Evolutionary conservation across 768 basidiomycete genomes (phyloP).

Genomic region (Boletus patriciae): DNA sequence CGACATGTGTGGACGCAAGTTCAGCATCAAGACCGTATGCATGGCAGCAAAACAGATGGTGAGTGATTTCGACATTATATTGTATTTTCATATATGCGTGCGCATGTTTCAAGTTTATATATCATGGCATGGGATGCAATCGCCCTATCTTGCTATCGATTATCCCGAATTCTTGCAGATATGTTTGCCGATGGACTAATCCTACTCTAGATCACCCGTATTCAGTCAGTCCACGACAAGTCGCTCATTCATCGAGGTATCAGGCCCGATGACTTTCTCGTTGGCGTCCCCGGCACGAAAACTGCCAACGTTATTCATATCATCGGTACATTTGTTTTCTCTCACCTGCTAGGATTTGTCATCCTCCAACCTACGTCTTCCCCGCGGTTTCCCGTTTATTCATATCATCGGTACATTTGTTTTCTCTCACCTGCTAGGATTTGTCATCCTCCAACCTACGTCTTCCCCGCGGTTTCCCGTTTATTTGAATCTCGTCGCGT

Average conservation of each 20-base stretch:
- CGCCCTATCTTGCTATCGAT: background rate
- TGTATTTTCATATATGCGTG: conserved; percentile 1
- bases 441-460: conserved; percentile 7
- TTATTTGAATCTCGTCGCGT: background rate
- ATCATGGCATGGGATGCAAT: too few species aligned
- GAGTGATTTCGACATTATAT: conserved; percentile 24
- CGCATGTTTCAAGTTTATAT: too few species aligned
- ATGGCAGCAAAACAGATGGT: conserved; percentile 99
- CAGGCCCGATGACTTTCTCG: conserved; percentile 98
- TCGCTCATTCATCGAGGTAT: conserved; percentile 98
- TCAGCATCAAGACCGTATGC: conserved; percentile 96
- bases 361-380: conserved; percentile 2
- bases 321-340: conserved; percentile 60
- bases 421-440: conserved; percentile 5
- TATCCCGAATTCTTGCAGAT: conserved; percentile 6
- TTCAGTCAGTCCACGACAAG: conserved; percentile 97
- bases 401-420: conserved; percentile 78
- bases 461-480: conserved; percentile 2
- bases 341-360: conserved; percentile 6
- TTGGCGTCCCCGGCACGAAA: conserved; percentile 91
- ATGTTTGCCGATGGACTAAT: conserved; percentile 6
- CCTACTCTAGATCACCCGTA: conserved; percentile 76
- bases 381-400: conserved; percentile 44
- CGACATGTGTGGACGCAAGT: conserved; percentile 99
- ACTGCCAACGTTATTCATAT: conserved; percentile 86